Base-by-base conservation (phyloP, 2,329 filamentous ascomycete genomes). In the Corynespora cassiicola region DNA sequence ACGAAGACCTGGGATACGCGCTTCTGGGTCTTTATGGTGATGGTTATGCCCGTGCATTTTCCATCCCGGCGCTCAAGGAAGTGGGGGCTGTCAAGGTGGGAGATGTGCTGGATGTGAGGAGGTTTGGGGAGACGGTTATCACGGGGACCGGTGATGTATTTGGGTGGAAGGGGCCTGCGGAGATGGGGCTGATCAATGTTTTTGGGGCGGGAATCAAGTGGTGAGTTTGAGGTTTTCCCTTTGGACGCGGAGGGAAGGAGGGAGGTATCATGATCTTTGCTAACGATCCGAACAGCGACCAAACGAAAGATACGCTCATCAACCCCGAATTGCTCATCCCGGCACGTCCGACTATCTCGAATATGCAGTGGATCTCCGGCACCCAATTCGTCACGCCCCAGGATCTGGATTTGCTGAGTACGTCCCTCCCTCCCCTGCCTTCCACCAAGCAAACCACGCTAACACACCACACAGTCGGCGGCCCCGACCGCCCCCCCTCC, bases 321-420 rank as follows among this genome's bases (percentile, higher is more conserved):
- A 96, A 97, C 62, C 84, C 88, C 0, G 77, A 87, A 41, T 79
- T 88, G 1, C 63, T 80, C 11, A 79, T 87, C 15, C 92, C 91
- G 2, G 79, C 89, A 9, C 83, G 94, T 2, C 94, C 94, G 1
- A 96, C 90, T 0, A 99, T 99, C 44, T 95, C 88, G 14, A 96
- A 95, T 58, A 71, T 99, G 23, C 90, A 97, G 70, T 99, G 94
- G 94, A 90, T 99, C 35, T 87, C 90, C 0, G 94, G 94, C 4
- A 97, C 92, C 1, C 92, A 96, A 68, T 87, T 95, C 56, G 80
- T 99, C 29, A 90, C 89, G 2, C 86, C 89, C 0, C 78, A 85
- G 2, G 94, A 99, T 58, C 83, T 99, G 59, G 94, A 97, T 60
- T 71, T 96, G 2, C 75, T 99, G 2, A 94, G 75, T 76, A 66